Evolutionary conservation across 495 filamentous ascomycete species (phyloP), one percentile per base, ranked within the genome.

Genomic region (Penicillium cataractarum): DNA sequence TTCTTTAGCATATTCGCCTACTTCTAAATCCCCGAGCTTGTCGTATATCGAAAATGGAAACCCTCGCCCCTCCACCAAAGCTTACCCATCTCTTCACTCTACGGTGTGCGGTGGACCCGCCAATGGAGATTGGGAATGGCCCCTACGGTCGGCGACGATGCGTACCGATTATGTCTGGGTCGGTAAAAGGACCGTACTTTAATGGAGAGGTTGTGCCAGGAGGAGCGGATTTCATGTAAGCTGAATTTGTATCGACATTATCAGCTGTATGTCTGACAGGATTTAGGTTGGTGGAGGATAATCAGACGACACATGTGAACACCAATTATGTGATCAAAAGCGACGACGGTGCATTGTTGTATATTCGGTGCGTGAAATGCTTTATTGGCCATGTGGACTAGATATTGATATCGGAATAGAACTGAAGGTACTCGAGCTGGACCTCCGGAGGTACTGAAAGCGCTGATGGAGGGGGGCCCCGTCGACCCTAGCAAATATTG

Each of bases 211-310:
- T 71, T 33, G 62, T 74, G 24, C 69, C 71, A 4, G 71, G 69
- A n/a, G 71, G 69, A 0, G 71, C 69, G 15, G 71, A 74, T 58
- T 74, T 72, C 13, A 74, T 74, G 71, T 74, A 62, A 31, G 37
- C 51, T 42, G 19, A 31, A 26, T 13, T n/a, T 19, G 10, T 9
- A 13, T 57, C 10, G 13, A 55, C 26, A 2, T 13, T 2, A n/a
- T 17, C 7, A 15, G 27, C 33, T 0, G 9, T 2, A 7, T 12
- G 24, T 24, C 44, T 55, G 9, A 54, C 37, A 57, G 40, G 35
- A 7, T 37, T 1, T n/a, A 74, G 72, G 72, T 39, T 72, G 6
- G 72, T 72, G 0, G 72, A 72, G 32, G 65, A 70, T 19, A 40
- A 74, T 29, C 65, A 70, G 31, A 72, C 72, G 5, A 67, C 67